phyloP scores from a whole-genome alignment of 1,284 basidiomycete species.

The Irpex sp. region DNA sequence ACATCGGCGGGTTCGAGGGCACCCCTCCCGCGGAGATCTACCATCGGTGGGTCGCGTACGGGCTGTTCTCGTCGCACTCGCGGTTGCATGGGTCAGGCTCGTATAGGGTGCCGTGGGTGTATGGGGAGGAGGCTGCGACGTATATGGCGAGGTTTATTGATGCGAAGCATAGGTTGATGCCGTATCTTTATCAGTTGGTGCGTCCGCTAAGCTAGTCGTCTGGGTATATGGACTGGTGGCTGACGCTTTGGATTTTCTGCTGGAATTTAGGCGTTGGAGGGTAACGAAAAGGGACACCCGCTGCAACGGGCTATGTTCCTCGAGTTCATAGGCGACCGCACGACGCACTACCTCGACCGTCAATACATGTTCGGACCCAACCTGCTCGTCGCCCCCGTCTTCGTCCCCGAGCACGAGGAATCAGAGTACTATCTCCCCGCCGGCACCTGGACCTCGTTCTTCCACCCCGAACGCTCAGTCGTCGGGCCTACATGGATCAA shows the following conservation, averaged over 20 bases:
- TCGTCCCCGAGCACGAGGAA: constrained; percentile 54
- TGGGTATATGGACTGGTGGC: not conserved
- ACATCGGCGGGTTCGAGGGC: constrained; percentile 77
- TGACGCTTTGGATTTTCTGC: not conserved
- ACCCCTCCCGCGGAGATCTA: constrained; percentile 69
- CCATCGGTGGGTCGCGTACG: constrained; percentile 75
- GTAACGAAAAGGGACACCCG: constrained; percentile 56
- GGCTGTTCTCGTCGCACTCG: constrained; percentile 67
- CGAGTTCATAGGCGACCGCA: constrained; percentile 67
- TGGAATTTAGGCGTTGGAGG: constrained; percentile 49
- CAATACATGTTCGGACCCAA: constrained; percentile 71
- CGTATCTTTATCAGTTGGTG: constrained; percentile 66
- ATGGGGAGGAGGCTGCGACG: constrained; percentile 65
- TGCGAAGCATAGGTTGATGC: constrained; percentile 72
- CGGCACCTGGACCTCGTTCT: constrained; percentile 68
- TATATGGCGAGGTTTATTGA: constrained; percentile 65
- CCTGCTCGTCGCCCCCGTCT: constrained; percentile 73
- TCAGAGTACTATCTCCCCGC: constrained; percentile 68
- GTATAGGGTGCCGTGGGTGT: constrained; percentile 75
- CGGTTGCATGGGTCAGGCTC: constrained; percentile 69
- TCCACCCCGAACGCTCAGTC: constrained; percentile 43
- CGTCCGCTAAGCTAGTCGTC: constrained; percentile 19
- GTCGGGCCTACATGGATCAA: constrained; percentile 54
- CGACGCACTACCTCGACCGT: constrained; percentile 60
- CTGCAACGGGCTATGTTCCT: constrained; percentile 72